phyloP scores from a whole-genome alignment of 306 rosid genomes.

The Dicorynia guianensis region DNA sequence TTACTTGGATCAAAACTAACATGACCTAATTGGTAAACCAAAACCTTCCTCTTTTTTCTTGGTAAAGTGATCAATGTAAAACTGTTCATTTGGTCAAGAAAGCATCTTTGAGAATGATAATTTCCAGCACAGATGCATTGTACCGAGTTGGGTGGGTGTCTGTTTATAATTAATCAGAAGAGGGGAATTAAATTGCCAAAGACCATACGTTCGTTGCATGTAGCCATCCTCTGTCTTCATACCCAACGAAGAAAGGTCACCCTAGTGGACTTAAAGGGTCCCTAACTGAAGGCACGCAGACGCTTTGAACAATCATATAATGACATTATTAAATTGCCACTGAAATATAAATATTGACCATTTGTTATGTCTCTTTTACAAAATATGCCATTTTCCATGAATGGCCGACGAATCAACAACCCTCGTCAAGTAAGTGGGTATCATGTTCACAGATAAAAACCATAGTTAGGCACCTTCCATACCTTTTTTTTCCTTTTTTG shows the following conservation, averaged over 20 bases:
- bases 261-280: slow-evolving; percentile 30
- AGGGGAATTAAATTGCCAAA: slow-evolving; percentile 29
- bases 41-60: slow-evolving; percentile 20
- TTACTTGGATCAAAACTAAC: neutral
- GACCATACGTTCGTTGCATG: slow-evolving; percentile 45
- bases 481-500: too few species aligned
- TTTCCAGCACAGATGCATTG: slow-evolving; percentile 42
- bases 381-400: neutral
- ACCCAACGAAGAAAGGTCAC: slow-evolving; percentile 26
- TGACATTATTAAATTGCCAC: slow-evolving; percentile 1
- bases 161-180: slow-evolving; percentile 24
- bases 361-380: too few species aligned
- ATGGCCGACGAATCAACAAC: neutral
- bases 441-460: neutral
- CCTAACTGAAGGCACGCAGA: neutral
- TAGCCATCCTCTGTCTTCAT: slow-evolving; percentile 30
- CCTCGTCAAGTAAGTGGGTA: neutral
- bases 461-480: too few species aligned
- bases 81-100: slow-evolving; percentile 22
- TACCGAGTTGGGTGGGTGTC: slow-evolving; percentile 35
- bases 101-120: slow-evolving; percentile 42
- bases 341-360: neutral
- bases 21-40: slow-evolving; percentile 38
- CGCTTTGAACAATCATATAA: slow-evolving; percentile 25
- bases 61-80: slow-evolving; percentile 24